Evolutionary conservation across 176 grass and related monocot species (phyloP), one percentile per base, ranked within the genome.

Genomic region (Carex cristatella): DNA sequence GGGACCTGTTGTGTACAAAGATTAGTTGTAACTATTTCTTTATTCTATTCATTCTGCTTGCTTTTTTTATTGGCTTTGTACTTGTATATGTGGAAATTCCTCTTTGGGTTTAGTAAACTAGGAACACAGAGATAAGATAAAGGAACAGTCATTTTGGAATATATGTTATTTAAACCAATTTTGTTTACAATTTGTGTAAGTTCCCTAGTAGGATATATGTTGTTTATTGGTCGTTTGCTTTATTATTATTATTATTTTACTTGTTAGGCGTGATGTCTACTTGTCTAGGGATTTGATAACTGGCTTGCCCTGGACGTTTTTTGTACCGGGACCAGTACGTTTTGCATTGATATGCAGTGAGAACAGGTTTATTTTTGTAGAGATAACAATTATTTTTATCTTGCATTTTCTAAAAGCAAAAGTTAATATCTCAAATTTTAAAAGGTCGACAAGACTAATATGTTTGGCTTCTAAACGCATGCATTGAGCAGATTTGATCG

Each of bases 1-100:
- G 33, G 33, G 19, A 31, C 18, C 11, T 69, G 15, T 61, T 61
- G 57, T 85, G 84, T 86, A 84, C 65, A 89, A 58, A 67, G 23
- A 86, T 65, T 58, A 71, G 79, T 83, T 67, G 63, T 77, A 64
- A 73, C 49, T 68, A 82, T 23, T 7, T 73, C 23, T 89, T 83
- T 30, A 73, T 85, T 65, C 53, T 35, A 46, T 90, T 83, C 74
- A 85, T 89, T 51, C 76, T 81, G 72, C 81, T 35, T 15, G 15
- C 75, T 53, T 65, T 81, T 30, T 65, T 23, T 33, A 23, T 80
- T 44, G 40, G 33, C 10, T 49, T 56, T 83, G 61, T 68, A 53
- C 16, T 67, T 83, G 10, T 83, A 83, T 35, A 83, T 83, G 16
- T 54, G 48, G 14, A 83, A 83, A 8, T 11, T 14, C 10, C 38